Conservation (phyloP, 495 filamentous ascomycete genomes). For the Penicillium verhagenii region DNA sequence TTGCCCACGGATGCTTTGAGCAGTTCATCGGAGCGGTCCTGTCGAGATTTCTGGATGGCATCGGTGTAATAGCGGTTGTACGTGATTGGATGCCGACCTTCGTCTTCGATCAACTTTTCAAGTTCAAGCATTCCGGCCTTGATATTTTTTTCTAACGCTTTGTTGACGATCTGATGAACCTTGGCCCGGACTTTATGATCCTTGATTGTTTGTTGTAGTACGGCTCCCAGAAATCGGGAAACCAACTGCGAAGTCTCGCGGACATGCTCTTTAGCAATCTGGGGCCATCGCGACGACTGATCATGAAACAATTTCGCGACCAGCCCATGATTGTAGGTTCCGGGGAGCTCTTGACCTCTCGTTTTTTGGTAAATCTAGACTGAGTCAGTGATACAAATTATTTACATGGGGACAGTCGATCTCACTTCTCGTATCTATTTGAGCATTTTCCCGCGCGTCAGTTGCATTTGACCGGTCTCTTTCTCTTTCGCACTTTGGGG, state of each 20-base stretch:
- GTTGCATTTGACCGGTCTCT: conserved; percentile 1
- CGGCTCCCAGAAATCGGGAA: conserved; percentile 17
- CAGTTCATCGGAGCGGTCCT: conserved; percentile 5
- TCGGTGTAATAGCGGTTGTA: conserved; percentile 50
- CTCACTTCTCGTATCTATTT: conserved; percentile 15
- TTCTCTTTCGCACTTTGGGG: background rate
- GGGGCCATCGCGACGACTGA: conserved; percentile 32
- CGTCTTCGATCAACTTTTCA: conserved; percentile 41
- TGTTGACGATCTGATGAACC: conserved; percentile 17
- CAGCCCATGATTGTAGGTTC: conserved; percentile 44
- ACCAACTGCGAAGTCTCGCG: conserved; percentile 7
- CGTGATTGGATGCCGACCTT: conserved; percentile 40
- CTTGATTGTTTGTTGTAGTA: conserved; percentile 10
- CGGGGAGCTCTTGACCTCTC: conserved; percentile 41
- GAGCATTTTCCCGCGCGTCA: conserved; percentile 12
- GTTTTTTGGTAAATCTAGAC: conserved; percentile 21
- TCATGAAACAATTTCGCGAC: conserved; percentile 37
- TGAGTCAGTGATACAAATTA: background rate
- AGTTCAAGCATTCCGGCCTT: conserved; percentile 33
- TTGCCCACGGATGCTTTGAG: conserved; percentile 2
- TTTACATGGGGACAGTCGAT: background rate
- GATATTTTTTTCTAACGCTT: conserved; percentile 16
- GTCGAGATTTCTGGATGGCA: conserved; percentile 36
- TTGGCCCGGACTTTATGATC: conserved; percentile 31
- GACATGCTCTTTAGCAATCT: conserved; percentile 21